A percentile compares a stretch with the other conserved stretches of the same genome.
phyloP scores from a whole-genome alignment of 2,329 filamentous ascomycete species.

The Diaporthe sp. region DNA sequence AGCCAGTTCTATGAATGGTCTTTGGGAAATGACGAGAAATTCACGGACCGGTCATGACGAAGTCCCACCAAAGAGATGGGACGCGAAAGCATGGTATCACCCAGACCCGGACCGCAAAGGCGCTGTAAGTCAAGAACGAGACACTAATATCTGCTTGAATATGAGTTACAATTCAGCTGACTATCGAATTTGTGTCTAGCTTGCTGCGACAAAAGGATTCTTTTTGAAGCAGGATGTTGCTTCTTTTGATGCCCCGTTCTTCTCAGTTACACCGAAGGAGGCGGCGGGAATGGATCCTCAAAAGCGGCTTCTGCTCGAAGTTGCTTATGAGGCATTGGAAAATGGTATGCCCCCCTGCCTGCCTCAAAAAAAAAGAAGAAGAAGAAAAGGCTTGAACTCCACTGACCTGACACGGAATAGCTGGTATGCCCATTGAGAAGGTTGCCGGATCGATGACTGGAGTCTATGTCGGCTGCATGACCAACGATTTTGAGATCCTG shows the following conservation, averaged over 20 bases:
- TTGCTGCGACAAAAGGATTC: too few species aligned
- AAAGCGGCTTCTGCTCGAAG: constrained; percentile 30
- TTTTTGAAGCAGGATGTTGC: constrained; percentile 7
- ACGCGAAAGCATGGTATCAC: constrained; percentile 17
- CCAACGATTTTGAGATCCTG: constrained; percentile 41
- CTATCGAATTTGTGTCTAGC: too few species aligned
- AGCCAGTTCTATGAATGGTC: constrained; percentile 54
- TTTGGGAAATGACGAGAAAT: constrained; percentile 52
- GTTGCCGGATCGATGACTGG: constrained; percentile 3
- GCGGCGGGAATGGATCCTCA: constrained; percentile 31
- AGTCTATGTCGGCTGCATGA: constrained; percentile 46
- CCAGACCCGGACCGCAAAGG: constrained; percentile 18
- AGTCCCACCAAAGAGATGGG: not conserved
- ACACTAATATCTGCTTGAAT: too few species aligned
- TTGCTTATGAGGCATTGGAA: constrained; percentile 30
- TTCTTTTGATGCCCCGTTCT: constrained; percentile 36
- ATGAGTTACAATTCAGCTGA: too few species aligned
- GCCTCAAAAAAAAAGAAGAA: too few species aligned
- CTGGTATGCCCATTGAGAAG: not conserved
- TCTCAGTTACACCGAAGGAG: constrained; percentile 32
- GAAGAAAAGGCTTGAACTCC: too few species aligned
- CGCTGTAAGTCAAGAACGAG: constrained; percentile 14
- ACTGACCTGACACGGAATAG: constrained; percentile 14
- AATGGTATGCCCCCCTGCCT: constrained; percentile 34
- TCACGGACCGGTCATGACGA: not conserved